These are phyloP conservation scores for Kwoniella sp. DNA, from an alignment of 768 basidiomycete genomes.

Conservation along the genomic window DNA sequence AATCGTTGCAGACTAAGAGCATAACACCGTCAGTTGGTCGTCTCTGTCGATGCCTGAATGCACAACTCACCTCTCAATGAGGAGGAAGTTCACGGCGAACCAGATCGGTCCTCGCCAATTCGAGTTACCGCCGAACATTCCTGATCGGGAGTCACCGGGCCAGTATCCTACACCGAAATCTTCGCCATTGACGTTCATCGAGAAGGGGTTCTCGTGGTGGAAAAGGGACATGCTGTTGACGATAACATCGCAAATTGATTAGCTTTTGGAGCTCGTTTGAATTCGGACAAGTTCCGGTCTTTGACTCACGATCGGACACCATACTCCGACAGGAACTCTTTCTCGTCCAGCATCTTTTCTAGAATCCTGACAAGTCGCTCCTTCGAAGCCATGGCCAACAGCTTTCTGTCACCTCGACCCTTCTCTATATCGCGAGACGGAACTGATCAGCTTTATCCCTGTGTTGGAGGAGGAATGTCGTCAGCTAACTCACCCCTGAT, in stretches of 20 bases:
- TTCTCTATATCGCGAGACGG: slow-evolving; percentile 82
- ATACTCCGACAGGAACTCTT: slow-evolving; percentile 93
- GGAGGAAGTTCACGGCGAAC: slow-evolving; percentile 93
- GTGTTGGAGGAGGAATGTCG: slow-evolving; percentile 61
- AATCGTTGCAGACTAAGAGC: slow-evolving; percentile 75
- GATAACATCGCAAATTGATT: background rate
- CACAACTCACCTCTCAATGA: slow-evolving; percentile 70
- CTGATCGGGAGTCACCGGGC: slow-evolving; percentile 95
- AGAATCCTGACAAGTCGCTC: slow-evolving; percentile 84
- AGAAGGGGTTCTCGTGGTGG: slow-evolving; percentile 92
- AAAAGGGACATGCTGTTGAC: slow-evolving; percentile 73
- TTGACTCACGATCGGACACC: slow-evolving; percentile 92
- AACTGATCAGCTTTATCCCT: slow-evolving; percentile 74
- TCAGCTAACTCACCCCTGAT: slow-evolving; percentile 69
- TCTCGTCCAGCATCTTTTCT: slow-evolving; percentile 95
- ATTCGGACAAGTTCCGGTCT: background rate
- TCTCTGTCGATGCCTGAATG: background rate
- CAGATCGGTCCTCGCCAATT: slow-evolving; percentile 89
- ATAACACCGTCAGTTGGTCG: background rate
- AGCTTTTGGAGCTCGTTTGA: background rate
- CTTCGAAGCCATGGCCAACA: slow-evolving; percentile 87
- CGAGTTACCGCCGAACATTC: slow-evolving; percentile 80
- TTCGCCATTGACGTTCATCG: slow-evolving; percentile 89
- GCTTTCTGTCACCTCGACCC: slow-evolving; percentile 81
- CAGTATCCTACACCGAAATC: slow-evolving; percentile 92